These are phyloP conservation scores for Trichoderma harzianum DNA, from an alignment of 2,329 filamentous ascomycete species.

Conservation along the genomic window DNA sequence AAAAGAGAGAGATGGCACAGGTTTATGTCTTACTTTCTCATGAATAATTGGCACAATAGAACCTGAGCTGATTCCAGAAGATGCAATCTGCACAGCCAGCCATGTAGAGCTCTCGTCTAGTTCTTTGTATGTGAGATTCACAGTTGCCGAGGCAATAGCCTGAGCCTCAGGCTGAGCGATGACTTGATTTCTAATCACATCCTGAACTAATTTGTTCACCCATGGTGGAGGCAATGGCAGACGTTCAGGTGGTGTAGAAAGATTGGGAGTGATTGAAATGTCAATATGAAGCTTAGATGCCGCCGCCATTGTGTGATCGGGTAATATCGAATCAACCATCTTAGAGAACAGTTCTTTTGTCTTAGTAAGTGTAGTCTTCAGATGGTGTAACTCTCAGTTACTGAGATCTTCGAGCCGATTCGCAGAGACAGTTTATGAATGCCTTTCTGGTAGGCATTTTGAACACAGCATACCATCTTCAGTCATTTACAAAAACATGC, in stretches of 20 bases:
- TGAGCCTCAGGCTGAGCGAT: neutral
- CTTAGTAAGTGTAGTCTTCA: no score
- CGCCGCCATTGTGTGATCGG: neutral
- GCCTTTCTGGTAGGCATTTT: neutral
- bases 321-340: neutral
- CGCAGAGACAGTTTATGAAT: neutral
- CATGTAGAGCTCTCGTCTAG: neutral
- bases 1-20: neutral
- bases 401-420: neutral
- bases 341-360: neutral
- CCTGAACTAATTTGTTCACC: neutral
- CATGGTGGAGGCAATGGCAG: neutral
- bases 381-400: neutral
- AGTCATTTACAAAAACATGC: neutral
- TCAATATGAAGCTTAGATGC: neutral
- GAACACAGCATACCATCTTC: neutral
- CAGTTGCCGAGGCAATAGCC: neutral
- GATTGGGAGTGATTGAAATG: neutral
- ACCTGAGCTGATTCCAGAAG: neutral
- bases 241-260: neutral
- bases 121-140: neutral
- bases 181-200: neutral
- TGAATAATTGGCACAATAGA: neutral
- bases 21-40: neutral
- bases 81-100: neutral